phyloP scores from a whole-genome alignment of 164 flowering plant species.

The Akebia trifoliata region DNA sequence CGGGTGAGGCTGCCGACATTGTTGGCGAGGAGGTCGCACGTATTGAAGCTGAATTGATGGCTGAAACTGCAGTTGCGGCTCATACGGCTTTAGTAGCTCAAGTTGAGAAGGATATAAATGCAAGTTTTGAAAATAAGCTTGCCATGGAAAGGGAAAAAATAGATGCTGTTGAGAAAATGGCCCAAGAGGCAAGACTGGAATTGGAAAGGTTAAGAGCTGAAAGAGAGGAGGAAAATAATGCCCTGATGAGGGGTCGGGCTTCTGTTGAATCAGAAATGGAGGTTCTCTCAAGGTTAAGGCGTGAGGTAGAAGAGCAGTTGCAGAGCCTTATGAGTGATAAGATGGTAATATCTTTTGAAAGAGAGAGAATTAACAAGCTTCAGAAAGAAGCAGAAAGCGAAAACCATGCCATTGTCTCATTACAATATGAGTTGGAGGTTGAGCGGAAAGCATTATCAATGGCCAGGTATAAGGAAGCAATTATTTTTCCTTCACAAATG shows the following conservation, averaged over 20 bases:
- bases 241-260: slow-evolving; percentile 60
- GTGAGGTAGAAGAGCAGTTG: slow-evolving; percentile 81
- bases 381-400: slow-evolving; percentile 69
- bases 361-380: slow-evolving; percentile 66
- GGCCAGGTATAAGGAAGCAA: slow-evolving; percentile 63
- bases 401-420: slow-evolving; percentile 55
- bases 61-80: slow-evolving; percentile 88
- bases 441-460: slow-evolving; percentile 89
- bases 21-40: slow-evolving; percentile 96
- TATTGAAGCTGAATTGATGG: slow-evolving; percentile 92
- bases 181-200: slow-evolving; percentile 75
- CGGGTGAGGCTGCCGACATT: slow-evolving; percentile 77
- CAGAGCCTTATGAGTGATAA: slow-evolving; percentile 65
- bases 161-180: slow-evolving; percentile 70
- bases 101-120: slow-evolving; percentile 83
- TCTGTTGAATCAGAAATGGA: slow-evolving; percentile 87
- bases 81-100: slow-evolving; percentile 88
- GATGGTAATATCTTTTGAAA: slow-evolving; percentile 71
- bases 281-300: slow-evolving; percentile 62
- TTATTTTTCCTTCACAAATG: not conserved
- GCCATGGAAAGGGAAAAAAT: slow-evolving; percentile 67
- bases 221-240: slow-evolving; percentile 54
- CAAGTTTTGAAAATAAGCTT: slow-evolving; percentile 75
- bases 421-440: slow-evolving; percentile 91
- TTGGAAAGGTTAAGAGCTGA: slow-evolving; percentile 64